Percentiles rank a stretch among this genome's conserved stretches.
phyloP scores from a whole-genome alignment of 2,329 filamentous ascomycete genomes.

The Sporothrix pseudoabietina region DNA sequence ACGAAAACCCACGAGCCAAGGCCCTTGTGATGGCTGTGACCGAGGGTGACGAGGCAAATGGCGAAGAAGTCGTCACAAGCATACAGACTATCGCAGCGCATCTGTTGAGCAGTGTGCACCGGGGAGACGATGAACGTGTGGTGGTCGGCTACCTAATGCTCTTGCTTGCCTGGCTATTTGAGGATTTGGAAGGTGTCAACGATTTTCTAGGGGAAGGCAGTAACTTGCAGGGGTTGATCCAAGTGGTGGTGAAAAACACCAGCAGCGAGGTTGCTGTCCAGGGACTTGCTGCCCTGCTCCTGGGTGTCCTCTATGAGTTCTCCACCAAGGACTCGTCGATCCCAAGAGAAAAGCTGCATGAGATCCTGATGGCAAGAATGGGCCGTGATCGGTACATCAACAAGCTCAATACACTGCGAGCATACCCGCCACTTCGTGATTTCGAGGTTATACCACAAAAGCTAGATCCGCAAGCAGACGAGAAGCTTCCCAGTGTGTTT shows the following conservation, averaged over 20 bases:
- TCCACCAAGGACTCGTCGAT: slow-evolving; percentile 96
- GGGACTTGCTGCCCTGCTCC: slow-evolving; percentile 79
- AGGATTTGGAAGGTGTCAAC: slow-evolving; percentile 87
- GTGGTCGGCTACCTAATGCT: slow-evolving; percentile 87
- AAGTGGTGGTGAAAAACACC: slow-evolving; percentile 66
- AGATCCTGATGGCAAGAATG: slow-evolving; percentile 73
- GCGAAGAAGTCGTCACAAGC: slow-evolving; percentile 92
- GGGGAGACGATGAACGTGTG: slow-evolving; percentile 75
- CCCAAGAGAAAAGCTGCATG: slow-evolving; percentile 75
- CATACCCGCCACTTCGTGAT: slow-evolving; percentile 78
- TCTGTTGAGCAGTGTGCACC: slow-evolving; percentile 76
- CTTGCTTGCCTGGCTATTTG: slow-evolving; percentile 85
- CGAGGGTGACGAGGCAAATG: slow-evolving; percentile 84
- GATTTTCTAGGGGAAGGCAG: slow-evolving; percentile 91
- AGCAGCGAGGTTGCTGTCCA: slow-evolving; percentile 69
- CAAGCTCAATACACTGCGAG: slow-evolving; percentile 73
- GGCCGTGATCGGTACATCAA: slow-evolving; percentile 87
- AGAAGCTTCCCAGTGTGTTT: slow-evolving; percentile 73
- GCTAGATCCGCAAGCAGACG: slow-evolving; percentile 52
- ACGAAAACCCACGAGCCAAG: slow-evolving; percentile 79
- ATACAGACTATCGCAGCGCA: slow-evolving; percentile 88
- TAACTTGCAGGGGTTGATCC: slow-evolving; percentile 83
- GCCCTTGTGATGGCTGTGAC: slow-evolving; percentile 76
- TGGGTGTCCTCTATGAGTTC: slow-evolving; percentile 93
- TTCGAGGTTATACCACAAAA: slow-evolving; percentile 84